Conservation (phyloP, 805 yeast species). For the Cephaloascus albidus region DNA sequence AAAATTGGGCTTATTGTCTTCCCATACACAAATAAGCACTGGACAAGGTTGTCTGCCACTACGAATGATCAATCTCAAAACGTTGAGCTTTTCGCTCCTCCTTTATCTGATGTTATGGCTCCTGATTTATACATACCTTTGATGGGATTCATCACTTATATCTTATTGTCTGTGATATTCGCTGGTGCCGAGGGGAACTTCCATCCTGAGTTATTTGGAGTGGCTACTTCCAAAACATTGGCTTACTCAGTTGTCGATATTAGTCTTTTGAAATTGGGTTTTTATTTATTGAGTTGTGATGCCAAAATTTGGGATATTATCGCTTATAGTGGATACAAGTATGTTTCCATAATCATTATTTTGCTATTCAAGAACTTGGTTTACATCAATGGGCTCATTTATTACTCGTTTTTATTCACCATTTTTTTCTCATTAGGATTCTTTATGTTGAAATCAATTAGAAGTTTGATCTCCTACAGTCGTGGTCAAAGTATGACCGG, state of each 20-base stretch:
- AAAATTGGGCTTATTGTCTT: constrained; percentile 69
- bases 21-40: constrained; percentile 78
- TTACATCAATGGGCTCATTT: constrained; percentile 19
- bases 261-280: constrained; percentile 64
- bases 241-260: constrained; percentile 78
- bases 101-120: constrained; percentile 82
- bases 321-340: constrained; percentile 91
- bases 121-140: constrained; percentile 95
- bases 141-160: constrained; percentile 87
- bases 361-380: constrained; percentile 41
- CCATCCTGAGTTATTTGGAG: constrained; percentile 88
- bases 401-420: constrained; percentile 21
- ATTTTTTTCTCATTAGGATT: constrained; percentile 37
- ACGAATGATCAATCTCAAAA: constrained; percentile 21
- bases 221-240: constrained; percentile 75
- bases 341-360: constrained; percentile 64
- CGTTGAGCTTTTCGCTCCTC: constrained; percentile 48
- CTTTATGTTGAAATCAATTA: constrained; percentile 61
- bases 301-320: constrained; percentile 75
- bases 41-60: constrained; percentile 50
- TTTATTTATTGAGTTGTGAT: constrained; percentile 67
- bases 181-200: constrained; percentile 84
- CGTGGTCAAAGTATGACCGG: constrained; percentile 52
- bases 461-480: constrained; percentile 52
- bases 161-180: constrained; percentile 71